phyloP scores from a whole-genome alignment of 176 grass and related monocot species.

The Aegilops speltoides region DNA sequence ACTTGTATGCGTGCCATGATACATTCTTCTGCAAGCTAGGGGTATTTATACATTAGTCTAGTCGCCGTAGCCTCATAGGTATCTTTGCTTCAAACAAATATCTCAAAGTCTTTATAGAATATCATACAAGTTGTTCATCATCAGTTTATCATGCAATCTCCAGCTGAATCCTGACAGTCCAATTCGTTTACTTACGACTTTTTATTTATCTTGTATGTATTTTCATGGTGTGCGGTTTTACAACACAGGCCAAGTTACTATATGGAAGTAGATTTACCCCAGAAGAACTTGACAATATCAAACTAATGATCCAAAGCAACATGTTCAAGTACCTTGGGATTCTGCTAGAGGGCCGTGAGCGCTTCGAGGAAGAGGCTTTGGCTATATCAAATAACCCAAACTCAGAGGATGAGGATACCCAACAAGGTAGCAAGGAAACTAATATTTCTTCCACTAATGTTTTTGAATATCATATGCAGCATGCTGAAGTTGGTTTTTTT shows the following conservation, averaged over 20 bases:
- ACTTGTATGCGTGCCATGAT: not conserved
- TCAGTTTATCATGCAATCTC: not conserved
- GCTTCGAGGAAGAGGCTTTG: conserved; percentile 91
- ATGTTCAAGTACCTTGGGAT: conserved; percentile 96
- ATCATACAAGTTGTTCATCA: not conserved
- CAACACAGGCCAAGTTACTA: conserved; percentile 73
- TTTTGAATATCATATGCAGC: conserved; percentile 9
- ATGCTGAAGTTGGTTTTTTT: conserved; percentile 8
- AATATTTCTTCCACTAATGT: conserved; percentile 4
- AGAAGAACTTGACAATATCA: conserved; percentile 84
- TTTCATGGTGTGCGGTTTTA: conserved; percentile 29
- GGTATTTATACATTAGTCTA: conserved; percentile 13
- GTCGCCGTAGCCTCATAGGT: not conserved
- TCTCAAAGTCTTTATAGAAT: not conserved
- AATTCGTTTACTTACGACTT: not conserved
- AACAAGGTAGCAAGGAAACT: conserved; percentile 41
- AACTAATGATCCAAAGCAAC: conserved; percentile 98
- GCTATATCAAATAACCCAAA: conserved; percentile 31
- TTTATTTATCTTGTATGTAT: conserved; percentile 11
- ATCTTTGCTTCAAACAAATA: not conserved
- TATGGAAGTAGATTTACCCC: conserved; percentile 71
- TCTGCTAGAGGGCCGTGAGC: conserved; percentile 92
- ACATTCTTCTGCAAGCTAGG: conserved; percentile 6
- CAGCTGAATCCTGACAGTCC: not conserved
- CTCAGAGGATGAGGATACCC: conserved; percentile 29